Percentiles rank a stretch among this genome's conserved stretches.
These are phyloP conservation scores for Candida sphagnicola DNA, from an alignment of 805 yeast genomes.

Conservation along the genomic window DNA sequence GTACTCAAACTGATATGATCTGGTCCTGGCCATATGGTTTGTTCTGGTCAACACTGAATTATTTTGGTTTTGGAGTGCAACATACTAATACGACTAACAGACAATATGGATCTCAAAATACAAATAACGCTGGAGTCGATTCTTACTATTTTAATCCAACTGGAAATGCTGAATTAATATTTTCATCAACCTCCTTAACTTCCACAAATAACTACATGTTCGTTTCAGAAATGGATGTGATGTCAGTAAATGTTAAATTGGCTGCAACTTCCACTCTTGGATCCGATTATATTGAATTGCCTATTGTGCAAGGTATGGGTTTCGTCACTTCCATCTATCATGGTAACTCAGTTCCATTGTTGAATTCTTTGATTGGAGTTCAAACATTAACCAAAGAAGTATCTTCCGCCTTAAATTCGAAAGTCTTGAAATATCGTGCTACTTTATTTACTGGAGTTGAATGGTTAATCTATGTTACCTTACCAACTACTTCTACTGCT, in stretches of 20 bases:
- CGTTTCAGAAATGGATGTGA: slow-evolving; percentile 44
- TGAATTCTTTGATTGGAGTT: slow-evolving; percentile 24
- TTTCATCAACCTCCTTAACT: slow-evolving; percentile 49
- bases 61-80: slow-evolving; percentile 59
- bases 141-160: slow-evolving; percentile 55
- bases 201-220: slow-evolving; percentile 31
- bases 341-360: slow-evolving; percentile 47
- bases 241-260: slow-evolving; percentile 47
- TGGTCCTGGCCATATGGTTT: slow-evolving; percentile 67
- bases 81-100: slow-evolving; percentile 47
- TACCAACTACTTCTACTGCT: slow-evolving; percentile 33
- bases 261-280: slow-evolving; percentile 22
- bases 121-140: slow-evolving; percentile 36
- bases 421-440: slow-evolving; percentile 51
- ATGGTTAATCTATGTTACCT: slow-evolving; percentile 67
- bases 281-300: slow-evolving; percentile 45
- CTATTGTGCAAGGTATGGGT: slow-evolving; percentile 81
- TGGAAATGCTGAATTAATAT: slow-evolving; percentile 49
- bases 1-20: slow-evolving; percentile 47
- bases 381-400: slow-evolving; percentile 18
- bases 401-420: slow-evolving; percentile 29
- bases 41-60: slow-evolving; percentile 47
- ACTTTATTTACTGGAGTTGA: slow-evolving; percentile 50
- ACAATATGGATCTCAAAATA: slow-evolving; percentile 47
- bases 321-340: slow-evolving; percentile 63